Percentiles rank a stretch among this genome's conserved stretches.
Evolutionary conservation across 345 rosid species (phyloP).

Genomic region (Hypericum androsaemum): DNA sequence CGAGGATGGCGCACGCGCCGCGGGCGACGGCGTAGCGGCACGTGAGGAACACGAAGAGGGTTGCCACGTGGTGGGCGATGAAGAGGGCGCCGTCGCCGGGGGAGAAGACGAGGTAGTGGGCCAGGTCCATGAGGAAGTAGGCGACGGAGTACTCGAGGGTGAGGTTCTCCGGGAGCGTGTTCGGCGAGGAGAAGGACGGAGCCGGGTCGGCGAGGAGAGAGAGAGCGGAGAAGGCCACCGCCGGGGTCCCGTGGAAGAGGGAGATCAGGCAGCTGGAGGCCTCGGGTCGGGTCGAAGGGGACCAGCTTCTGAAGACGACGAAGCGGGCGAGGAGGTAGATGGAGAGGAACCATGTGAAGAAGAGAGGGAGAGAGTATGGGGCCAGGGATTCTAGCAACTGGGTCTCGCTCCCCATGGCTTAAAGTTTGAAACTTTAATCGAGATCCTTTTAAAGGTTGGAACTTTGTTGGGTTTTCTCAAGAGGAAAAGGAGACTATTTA

Average conservation of each 20-base stretch:
- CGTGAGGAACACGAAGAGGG: slow-evolving; percentile 76
- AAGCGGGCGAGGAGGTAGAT: neutral
- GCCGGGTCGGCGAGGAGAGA: neutral
- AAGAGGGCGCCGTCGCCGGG: slow-evolving; percentile 64
- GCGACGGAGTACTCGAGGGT: slow-evolving; percentile 78
- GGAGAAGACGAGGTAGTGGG: slow-evolving; percentile 65
- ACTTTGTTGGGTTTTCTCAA: too few species aligned
- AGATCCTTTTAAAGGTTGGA: too few species aligned
- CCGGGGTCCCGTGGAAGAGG: neutral
- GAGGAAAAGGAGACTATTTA: too few species aligned
- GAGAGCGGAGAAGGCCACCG: neutral
- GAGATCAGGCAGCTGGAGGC: slow-evolving; percentile 5
- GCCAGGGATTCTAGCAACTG: neutral
- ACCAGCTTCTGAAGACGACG: neutral
- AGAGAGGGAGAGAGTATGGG: neutral
- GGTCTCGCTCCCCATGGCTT: neutral
- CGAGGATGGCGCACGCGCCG: slow-evolving; percentile 66
- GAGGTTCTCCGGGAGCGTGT: slow-evolving; percentile 6
- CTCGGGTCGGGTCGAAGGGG: neutral
- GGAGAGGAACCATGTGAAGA: slow-evolving; percentile 4
- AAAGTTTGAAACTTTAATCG: neutral
- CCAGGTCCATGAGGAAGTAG: slow-evolving; percentile 66
- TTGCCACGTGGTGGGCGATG: slow-evolving; percentile 81
- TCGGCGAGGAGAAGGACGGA: neutral
- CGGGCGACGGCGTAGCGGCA: slow-evolving; percentile 60